phyloP scores from a whole-genome alignment of 768 basidiomycete species.

The Agrocybe pediades region DNA sequence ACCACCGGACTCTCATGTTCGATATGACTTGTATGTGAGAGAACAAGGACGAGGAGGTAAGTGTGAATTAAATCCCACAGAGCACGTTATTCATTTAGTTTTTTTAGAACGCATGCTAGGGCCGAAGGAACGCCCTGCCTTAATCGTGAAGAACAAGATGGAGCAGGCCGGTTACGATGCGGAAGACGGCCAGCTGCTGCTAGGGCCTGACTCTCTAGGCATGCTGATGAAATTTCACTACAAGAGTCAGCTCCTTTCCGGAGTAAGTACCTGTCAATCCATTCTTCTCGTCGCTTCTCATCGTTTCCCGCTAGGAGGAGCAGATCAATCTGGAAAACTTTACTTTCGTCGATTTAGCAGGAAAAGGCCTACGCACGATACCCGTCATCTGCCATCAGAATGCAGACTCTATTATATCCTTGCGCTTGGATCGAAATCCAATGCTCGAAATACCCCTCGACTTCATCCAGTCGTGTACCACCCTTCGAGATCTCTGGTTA shows the following conservation, averaged over 20 bases:
- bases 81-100: slow-evolving; percentile 1
- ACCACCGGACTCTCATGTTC: slow-evolving; percentile 50
- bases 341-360: slow-evolving; percentile 81
- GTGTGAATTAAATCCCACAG: background rate
- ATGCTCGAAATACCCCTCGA: slow-evolving; percentile 96
- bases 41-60: slow-evolving; percentile 69
- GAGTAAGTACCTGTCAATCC: slow-evolving; percentile 43
- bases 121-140: slow-evolving; percentile 79
- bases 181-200: slow-evolving; percentile 74
- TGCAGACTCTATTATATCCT: slow-evolving; percentile 79
- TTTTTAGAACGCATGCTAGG: slow-evolving; percentile 78
- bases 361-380: slow-evolving; percentile 80
- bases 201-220: slow-evolving; percentile 77
- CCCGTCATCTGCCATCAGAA: slow-evolving; percentile 85
- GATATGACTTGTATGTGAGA: slow-evolving; percentile 72
- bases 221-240: slow-evolving; percentile 92
- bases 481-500: slow-evolving; percentile 82
- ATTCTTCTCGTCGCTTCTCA: slow-evolving; percentile 1
- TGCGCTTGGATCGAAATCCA: slow-evolving; percentile 91
- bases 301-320: slow-evolving; percentile 55
- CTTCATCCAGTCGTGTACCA: slow-evolving; percentile 88
- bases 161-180: slow-evolving; percentile 89
- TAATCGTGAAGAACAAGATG: slow-evolving; percentile 79
- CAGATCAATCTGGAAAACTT: slow-evolving; percentile 71
- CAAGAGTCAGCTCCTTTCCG: slow-evolving; percentile 71